A percentile compares a stretch with the other conserved stretches of the same genome.
These are phyloP conservation scores for Acidomyces sp. DNA, from an alignment of 495 filamentous ascomycete genomes.

Conservation along the genomic window DNA sequence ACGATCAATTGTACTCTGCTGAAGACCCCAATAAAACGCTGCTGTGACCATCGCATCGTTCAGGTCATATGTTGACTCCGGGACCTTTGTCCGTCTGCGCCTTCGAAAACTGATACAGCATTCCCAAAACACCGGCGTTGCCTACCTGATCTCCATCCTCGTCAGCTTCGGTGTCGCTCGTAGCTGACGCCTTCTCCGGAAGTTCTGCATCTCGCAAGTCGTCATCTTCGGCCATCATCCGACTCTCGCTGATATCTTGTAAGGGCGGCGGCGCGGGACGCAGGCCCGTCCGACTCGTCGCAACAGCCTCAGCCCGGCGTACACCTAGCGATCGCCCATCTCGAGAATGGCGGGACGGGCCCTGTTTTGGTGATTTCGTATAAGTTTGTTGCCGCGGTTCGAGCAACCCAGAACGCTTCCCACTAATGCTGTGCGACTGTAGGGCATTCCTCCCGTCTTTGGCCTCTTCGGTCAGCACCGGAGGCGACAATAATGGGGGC, in stretches of 20 bases:
- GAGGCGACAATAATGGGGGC: constrained; percentile 11
- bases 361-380: background rate
- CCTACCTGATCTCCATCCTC: constrained; percentile 17
- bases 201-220: constrained; percentile 5
- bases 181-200: constrained; percentile 29
- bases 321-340: background rate
- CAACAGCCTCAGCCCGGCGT: background rate
- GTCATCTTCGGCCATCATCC: constrained; percentile 6
- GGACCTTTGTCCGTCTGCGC: constrained; percentile 44
- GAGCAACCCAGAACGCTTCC: background rate
- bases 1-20: too few relatives aligned
- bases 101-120: constrained; percentile 85
- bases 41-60: too few relatives aligned
- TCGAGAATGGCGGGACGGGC: background rate
- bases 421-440: background rate
- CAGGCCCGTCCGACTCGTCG: background rate
- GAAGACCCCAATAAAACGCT: too few relatives aligned
- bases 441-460: background rate
- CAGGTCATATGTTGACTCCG: constrained; percentile 13
- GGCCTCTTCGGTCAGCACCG: constrained; percentile 2
- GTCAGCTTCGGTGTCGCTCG: constrained; percentile 25
- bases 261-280: background rate
- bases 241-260: constrained; percentile 5
- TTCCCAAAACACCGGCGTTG: constrained; percentile 58
- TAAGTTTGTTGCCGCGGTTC: background rate